A percentile compares a stretch with the other conserved stretches of the same genome.
Evolutionary conservation across 1,284 basidiomycete genomes (phyloP).

Genomic region (Ustilago trichophora): DNA sequence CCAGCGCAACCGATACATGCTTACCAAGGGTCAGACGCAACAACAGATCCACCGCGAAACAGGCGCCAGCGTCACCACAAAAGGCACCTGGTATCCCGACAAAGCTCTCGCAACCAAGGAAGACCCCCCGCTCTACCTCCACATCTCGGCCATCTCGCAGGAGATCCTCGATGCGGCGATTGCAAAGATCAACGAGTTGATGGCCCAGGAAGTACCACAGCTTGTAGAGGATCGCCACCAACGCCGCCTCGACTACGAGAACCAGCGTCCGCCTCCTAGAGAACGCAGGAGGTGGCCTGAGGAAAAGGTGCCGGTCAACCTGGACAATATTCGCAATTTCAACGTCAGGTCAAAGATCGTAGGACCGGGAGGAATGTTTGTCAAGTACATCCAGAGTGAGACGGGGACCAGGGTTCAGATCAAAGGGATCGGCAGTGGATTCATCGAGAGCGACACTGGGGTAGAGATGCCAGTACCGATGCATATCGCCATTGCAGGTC

Average conservation of each 20-base stretch:
- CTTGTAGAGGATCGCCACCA: constrained; percentile 60
- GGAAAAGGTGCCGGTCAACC: constrained; percentile 73
- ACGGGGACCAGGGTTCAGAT: constrained; percentile 98
- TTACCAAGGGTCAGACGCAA: constrained; percentile 93
- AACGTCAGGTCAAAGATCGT: constrained; percentile 97
- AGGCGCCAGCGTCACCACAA: constrained; percentile 60
- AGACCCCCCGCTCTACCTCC: constrained; percentile 81
- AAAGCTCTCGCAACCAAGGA: constrained; percentile 52
- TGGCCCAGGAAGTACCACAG: constrained; percentile 75
- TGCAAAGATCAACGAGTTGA: constrained; percentile 83
- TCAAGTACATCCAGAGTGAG: constrained; percentile 97
- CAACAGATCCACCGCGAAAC: constrained; percentile 75
- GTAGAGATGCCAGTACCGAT: constrained; percentile 89
- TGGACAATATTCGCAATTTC: constrained; percentile 93
- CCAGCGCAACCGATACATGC: constrained; percentile 89
- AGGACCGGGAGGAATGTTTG: constrained; percentile 87
- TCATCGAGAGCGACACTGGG: constrained; percentile 92
- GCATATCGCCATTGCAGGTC: constrained; percentile 70
- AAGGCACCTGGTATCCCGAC: constrained; percentile 79
- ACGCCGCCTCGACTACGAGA: constrained; percentile 47
- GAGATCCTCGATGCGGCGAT: constrained; percentile 81
- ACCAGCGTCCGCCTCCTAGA: constrained; percentile 42
- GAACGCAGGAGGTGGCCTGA: constrained; percentile 57
- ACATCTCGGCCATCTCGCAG: constrained; percentile 84
- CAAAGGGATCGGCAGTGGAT: constrained; percentile 93